These are phyloP conservation scores for Pseudogymnoascus sp. DNA, from an alignment of 2,329 filamentous ascomycete genomes.

Conservation along the genomic window DNA sequence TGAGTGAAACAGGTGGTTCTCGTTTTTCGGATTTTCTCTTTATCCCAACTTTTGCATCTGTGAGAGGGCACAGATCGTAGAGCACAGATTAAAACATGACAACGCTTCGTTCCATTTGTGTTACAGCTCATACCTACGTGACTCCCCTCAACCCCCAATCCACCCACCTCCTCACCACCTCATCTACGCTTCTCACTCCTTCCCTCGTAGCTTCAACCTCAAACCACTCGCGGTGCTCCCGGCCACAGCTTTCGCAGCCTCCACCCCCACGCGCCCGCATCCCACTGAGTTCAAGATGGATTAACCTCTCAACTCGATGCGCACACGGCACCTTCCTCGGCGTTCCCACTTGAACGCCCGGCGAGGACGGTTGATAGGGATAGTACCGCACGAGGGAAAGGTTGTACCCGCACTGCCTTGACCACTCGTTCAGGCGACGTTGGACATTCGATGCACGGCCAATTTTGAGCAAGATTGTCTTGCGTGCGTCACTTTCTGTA, in stretches of 20 bases:
- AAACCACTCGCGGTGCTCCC: constrained; percentile 92
- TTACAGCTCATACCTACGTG: not conserved
- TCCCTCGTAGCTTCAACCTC: constrained; percentile 69
- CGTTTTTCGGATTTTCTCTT: too few relatives aligned
- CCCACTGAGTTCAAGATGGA: constrained; percentile 77
- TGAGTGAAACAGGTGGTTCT: too few relatives aligned
- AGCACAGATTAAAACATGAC: too few relatives aligned
- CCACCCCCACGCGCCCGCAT: constrained; percentile 48
- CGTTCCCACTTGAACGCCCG: constrained; percentile 24
- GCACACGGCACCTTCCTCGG: constrained; percentile 74
- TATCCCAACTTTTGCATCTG: too few relatives aligned
- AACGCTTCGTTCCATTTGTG: too few relatives aligned
- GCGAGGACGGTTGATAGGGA: constrained; percentile 55
- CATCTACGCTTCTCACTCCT: constrained; percentile 61
- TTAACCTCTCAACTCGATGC: constrained; percentile 79
- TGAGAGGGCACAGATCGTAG: too few relatives aligned
- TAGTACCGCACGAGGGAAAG: constrained; percentile 87
- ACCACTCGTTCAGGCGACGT: constrained; percentile 86
- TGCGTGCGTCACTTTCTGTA: constrained; percentile 30
- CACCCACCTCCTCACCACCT: constrained; percentile 77
- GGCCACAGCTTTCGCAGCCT: constrained; percentile 70
- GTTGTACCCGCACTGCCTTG: constrained; percentile 82
- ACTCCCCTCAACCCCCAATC: constrained; percentile 48
- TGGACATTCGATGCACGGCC: constrained; percentile 75
- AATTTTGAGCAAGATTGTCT: constrained; percentile 63